phyloP scores from a whole-genome alignment of 805 yeast species.

The Danielia oregonensis region DNA sequence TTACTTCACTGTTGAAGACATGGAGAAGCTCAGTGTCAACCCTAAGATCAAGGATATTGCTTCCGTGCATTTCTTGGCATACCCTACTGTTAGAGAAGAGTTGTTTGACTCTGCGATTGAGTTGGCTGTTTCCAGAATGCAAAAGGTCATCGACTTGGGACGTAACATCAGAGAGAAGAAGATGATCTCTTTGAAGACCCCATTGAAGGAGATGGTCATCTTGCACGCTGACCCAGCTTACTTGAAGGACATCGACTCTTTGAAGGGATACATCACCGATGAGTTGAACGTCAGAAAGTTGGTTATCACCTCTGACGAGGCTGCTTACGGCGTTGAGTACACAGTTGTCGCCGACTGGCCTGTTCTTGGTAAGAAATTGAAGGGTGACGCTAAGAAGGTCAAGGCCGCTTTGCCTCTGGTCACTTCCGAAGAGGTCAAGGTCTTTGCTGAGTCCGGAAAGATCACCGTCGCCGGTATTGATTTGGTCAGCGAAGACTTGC shows the following conservation, averaged over 20 bases:
- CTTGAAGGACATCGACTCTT: constrained; percentile 70
- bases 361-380: constrained; percentile 92
- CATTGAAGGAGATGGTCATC: constrained; percentile 82
- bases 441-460: constrained; percentile 67
- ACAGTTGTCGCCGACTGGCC: constrained; percentile 99
- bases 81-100: constrained; percentile 79
- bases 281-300: constrained; percentile 91
- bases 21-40: constrained; percentile 40
- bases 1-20: constrained; percentile 56
- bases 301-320: constrained; percentile 85
- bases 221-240: constrained; percentile 75
- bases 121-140: constrained; percentile 91
- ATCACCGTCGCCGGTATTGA: constrained; percentile 86
- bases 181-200: constrained; percentile 89
- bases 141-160: constrained; percentile 92
- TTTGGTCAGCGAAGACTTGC: constrained; percentile 81
- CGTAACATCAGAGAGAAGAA: constrained; percentile 96
- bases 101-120: constrained; percentile 81
- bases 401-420: constrained; percentile 88
- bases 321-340: constrained; percentile 86
- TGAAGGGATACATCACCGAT: constrained; percentile 77
- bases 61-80: constrained; percentile 92
- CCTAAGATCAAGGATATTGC: constrained; percentile 54
- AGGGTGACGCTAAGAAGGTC: constrained; percentile 88
- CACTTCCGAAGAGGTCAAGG: constrained; percentile 77